phyloP scores from a whole-genome alignment of 805 yeast genomes.

The Kluyveromyces aestuarii region DNA sequence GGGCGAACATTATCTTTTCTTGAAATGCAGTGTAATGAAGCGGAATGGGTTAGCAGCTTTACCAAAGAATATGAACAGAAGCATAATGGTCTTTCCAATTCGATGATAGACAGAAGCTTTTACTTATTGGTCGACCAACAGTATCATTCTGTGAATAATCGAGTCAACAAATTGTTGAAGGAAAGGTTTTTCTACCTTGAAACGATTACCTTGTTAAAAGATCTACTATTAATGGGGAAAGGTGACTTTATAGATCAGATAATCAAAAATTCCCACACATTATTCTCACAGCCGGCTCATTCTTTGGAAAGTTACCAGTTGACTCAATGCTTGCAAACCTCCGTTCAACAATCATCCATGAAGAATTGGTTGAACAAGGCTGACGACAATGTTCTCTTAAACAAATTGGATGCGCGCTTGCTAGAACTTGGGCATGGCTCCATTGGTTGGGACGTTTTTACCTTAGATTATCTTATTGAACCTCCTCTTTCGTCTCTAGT shows the following conservation, averaged over 20 bases:
- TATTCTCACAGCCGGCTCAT: conserved; percentile 54
- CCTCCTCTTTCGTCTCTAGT: conserved; percentile 49
- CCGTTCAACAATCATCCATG: conserved; percentile 48
- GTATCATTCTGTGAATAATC: conserved; percentile 44
- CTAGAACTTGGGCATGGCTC: conserved; percentile 65
- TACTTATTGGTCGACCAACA: conserved; percentile 33
- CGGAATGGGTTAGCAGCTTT: conserved; percentile 49
- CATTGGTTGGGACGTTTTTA: conserved; percentile 88
- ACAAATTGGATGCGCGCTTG: conserved; percentile 72
- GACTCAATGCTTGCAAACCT: conserved; percentile 53
- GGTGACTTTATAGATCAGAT: conserved; percentile 78
- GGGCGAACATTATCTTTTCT: conserved; percentile 68
- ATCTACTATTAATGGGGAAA: conserved; percentile 57
- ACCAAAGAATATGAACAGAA: conserved; percentile 21
- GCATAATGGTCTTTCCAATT: conserved; percentile 6
- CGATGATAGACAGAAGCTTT: conserved; percentile 12
- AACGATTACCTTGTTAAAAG: conserved; percentile 56
- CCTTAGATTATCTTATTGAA: conserved; percentile 61
- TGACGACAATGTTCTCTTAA: conserved; percentile 32
- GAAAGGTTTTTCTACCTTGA: conserved; percentile 39
- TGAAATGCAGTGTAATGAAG: conserved; percentile 54
- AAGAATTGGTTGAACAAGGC: conserved; percentile 30
- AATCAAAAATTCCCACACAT: conserved; percentile 41
- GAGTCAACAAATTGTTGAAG: conserved; percentile 41
- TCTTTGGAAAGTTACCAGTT: conserved; percentile 56